Base-by-base conservation (phyloP, 139 green algal genomes). In the Desmodesmus armatus region DNA sequence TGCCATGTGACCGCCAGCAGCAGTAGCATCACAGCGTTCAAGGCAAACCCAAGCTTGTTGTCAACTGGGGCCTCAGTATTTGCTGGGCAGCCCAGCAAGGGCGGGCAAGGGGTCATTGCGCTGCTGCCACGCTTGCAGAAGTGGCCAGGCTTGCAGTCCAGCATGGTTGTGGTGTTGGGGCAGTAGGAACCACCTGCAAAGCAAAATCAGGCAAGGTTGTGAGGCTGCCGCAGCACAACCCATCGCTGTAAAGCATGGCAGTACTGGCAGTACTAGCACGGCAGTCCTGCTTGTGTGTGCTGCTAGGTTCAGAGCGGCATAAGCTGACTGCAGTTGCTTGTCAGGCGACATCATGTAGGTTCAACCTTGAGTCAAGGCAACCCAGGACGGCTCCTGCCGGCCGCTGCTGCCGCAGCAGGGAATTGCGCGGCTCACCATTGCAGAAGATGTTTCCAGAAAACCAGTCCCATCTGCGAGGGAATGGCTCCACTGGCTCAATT, bases 91-190 rank as follows among this genome's bases (percentile, higher is more conserved):
- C 49, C 58, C 23, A 84, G 87, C 27, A 92, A 80, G 9, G 86
- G 82, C 25, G 91, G 91, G 86, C 91, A 94, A n/a, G 62, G 53
- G 9, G 44, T 66, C 25, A 82, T 84, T 51, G 76, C 55, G 13
- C 44, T 88, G 80, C 67, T 83, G 40, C 88, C 88, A 21, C 88
- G 82, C 13, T 87, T 87, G 84, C 91, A 94, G 80, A 89, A 94
- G 49, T 91, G 70, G 27, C 90, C 85, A 3, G 43, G 19, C 0
- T 84, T 75, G 77, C 91, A 94, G 4, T n/a, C 27, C 1, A 87
- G 13, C n/a, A 63, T 76, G 5, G 49, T 33, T 23, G 79, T 90
- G 35, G 88, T 90, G 69, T 92, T 92, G 17, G 90, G 90, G 80
- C 91, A 94, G 75, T 69, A 94, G 25, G 39, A 62, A 4, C 91